Percentiles rank a stretch among this genome's conserved stretches.
phyloP scores from a whole-genome alignment of 139 green algal genomes.

The Mesotaenium endlicherianum region DNA sequence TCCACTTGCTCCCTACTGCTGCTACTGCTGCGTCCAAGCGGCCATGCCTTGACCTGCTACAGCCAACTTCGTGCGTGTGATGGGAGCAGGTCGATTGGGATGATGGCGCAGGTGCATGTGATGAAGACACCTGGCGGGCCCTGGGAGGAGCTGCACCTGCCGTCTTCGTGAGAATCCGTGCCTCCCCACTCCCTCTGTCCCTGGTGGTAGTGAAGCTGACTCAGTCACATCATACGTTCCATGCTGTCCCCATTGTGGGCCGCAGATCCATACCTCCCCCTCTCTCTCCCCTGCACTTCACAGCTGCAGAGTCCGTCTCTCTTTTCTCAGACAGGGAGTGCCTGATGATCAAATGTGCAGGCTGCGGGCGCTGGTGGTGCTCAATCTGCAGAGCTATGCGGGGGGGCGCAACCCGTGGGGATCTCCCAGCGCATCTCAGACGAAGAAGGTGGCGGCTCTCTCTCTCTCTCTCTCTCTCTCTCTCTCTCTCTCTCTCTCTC shows the following conservation, averaged over 20 bases:
- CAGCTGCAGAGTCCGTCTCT: too few relatives aligned
- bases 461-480: not conserved
- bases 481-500: not conserved
- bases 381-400: conserved; percentile 56
- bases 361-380: conserved; percentile 7
- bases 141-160: not conserved
- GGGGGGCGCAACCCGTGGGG: conserved; percentile 52
- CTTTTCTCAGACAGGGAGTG: too few relatives aligned
- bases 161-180: not conserved
- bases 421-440: not conserved
- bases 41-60: too few relatives aligned
- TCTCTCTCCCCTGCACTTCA: too few relatives aligned
- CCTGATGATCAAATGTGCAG: too few relatives aligned
- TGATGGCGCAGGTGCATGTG: not conserved
- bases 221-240: not conserved
- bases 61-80: too few relatives aligned
- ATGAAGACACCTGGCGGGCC: not conserved
- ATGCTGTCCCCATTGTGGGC: not conserved
- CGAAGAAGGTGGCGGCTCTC: too few relatives aligned
- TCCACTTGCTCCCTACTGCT: not conserved
- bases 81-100: not conserved
- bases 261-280: not conserved
- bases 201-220: too few relatives aligned
- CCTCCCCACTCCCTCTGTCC: not conserved
- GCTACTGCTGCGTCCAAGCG: too few relatives aligned